phyloP scores from a whole-genome alignment of 805 yeast species.

The Metschnikowia colocasiae region DNA sequence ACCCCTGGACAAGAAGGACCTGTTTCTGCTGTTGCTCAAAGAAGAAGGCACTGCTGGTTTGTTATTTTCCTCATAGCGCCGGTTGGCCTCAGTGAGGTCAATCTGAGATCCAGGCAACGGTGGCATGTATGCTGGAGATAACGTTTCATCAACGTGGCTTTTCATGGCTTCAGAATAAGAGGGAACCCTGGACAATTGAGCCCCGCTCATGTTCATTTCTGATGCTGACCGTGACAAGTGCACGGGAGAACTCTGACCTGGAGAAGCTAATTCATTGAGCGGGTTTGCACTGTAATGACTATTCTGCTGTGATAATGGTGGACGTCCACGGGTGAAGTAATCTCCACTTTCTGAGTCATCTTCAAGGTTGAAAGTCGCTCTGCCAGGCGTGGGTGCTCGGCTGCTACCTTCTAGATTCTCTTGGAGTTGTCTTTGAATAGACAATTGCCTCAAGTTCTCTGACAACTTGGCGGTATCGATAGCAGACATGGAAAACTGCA shows the following conservation, averaged over 20 bases:
- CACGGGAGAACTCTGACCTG: constrained; percentile 52
- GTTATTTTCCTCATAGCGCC: constrained; percentile 25
- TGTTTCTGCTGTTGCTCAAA: constrained; percentile 12
- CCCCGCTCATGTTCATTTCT: constrained; percentile 28
- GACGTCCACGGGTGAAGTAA: constrained; percentile 26
- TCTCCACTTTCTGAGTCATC: constrained; percentile 29
- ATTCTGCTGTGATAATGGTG: constrained; percentile 7
- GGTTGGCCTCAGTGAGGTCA: constrained; percentile 29
- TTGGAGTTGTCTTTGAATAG: constrained; percentile 46
- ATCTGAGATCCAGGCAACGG: constrained; percentile 42
- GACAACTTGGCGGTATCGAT: constrained; percentile 41
- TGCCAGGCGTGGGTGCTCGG: constrained; percentile 17
- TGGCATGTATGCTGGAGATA: constrained; percentile 72
- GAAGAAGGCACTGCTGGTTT: constrained; percentile 1
- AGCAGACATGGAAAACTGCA: constrained; percentile 34
- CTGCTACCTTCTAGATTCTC: constrained; percentile 20
- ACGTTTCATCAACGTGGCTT: constrained; percentile 45
- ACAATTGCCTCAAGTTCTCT: constrained; percentile 51
- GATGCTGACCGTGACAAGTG: constrained; percentile 62
- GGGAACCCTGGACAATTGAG: constrained; percentile 60
- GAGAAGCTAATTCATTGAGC: constrained; percentile 20
- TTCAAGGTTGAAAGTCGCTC: constrained; percentile 36
- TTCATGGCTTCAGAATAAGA: constrained; percentile 78
- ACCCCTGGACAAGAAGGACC: constrained; percentile 25
- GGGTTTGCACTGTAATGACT: not conserved